Percentiles rank a stretch among this genome's conserved stretches.
These are phyloP conservation scores for Symbiodinium pilosum DNA, from an alignment of 73 alveolate species.

Conservation along the genomic window DNA sequence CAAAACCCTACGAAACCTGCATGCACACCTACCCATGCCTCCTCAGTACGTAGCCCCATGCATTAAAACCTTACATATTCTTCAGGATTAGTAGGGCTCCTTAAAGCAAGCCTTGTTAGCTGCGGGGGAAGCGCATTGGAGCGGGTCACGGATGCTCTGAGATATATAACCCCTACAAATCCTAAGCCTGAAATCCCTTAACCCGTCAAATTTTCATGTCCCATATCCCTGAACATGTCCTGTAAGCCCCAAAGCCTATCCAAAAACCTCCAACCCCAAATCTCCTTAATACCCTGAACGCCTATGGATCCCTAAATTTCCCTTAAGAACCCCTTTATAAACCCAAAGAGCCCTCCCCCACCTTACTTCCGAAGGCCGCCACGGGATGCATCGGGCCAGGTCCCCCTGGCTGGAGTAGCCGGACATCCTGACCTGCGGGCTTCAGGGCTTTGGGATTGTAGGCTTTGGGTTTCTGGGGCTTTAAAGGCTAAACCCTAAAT, in stretches of 20 bases:
- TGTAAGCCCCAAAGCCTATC: background rate
- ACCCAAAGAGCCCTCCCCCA: background rate
- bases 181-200: background rate
- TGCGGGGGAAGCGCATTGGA: too few species aligned
- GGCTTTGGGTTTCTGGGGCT: background rate
- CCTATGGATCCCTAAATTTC: background rate
- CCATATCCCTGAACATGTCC: background rate
- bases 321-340: too few species aligned
- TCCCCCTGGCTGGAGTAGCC: constrained; percentile 72
- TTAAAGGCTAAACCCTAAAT: too few species aligned
- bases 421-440: constrained; percentile 24
- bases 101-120: too few species aligned
- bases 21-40: too few species aligned
- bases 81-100: too few species aligned
- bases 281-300: too few species aligned
- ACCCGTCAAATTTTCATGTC: background rate
- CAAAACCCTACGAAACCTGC: too few species aligned
- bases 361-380: constrained; percentile 87
- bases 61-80: too few species aligned
- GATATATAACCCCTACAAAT: background rate
- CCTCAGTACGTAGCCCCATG: too few species aligned
- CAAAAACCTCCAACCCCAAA: background rate
- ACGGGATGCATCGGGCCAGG: constrained; percentile 92
- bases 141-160: too few species aligned
- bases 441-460: background rate